Percentiles rank a stretch among this genome's conserved stretches.
phyloP scores from a whole-genome alignment of 306 rosid species.

The Lathyrus oleraceus region DNA sequence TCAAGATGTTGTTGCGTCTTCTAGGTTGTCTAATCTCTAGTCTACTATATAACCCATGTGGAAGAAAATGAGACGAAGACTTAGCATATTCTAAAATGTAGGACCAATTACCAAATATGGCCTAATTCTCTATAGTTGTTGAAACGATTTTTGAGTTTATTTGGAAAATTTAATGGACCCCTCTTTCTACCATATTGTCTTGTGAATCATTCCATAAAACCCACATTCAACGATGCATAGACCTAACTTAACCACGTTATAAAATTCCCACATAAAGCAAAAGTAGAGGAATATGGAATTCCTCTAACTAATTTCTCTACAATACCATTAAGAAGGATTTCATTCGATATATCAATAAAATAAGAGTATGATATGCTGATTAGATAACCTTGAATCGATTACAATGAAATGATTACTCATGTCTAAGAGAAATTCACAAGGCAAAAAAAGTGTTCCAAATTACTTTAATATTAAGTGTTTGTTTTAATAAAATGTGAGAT shows the following conservation, averaged over 20 bases:
- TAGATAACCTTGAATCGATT: too few relatives aligned
- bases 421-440: too few relatives aligned
- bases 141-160: conserved; percentile 46
- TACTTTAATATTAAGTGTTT: too few relatives aligned
- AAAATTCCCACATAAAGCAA: conserved; percentile 52
- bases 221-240: conserved; percentile 58
- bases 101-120: conserved; percentile 57
- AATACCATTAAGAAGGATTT: neutral
- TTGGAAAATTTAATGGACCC: conserved; percentile 50
- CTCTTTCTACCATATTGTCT: conserved; percentile 48
- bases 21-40: conserved; percentile 41
- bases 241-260: conserved; percentile 36
- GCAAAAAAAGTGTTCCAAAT: too few relatives aligned
- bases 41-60: conserved; percentile 39
- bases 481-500: too few relatives aligned
- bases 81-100: conserved; percentile 30
- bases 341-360: neutral
- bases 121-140: conserved; percentile 47
- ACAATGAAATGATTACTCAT: neutral
- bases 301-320: neutral
- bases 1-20: conserved; percentile 47
- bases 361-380: too few relatives aligned
- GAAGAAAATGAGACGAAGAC: conserved; percentile 27
- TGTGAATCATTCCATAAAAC: conserved; percentile 62
- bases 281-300: conserved; percentile 18